Base-by-base conservation (phyloP, 176 grass and related monocot genomes). In the Eragrostis curvula region DNA sequence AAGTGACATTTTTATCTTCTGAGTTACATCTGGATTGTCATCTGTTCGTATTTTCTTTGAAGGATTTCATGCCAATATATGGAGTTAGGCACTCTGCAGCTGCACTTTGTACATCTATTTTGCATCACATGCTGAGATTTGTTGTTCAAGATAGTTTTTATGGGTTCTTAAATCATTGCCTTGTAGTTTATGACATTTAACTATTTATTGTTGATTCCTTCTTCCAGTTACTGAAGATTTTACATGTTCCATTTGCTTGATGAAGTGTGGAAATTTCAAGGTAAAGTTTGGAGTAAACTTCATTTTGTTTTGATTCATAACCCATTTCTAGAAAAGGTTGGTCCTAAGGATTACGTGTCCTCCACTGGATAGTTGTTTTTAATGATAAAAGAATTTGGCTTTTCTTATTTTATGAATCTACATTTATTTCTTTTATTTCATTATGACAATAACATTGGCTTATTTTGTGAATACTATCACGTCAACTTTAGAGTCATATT, bases 151-250 rank as follows among this genome's bases (percentile, higher is more conserved):
- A 52, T 61, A 83, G 21, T 67, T 53, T 62, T 81, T 72, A 30
- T 60, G 18, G 24, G 57, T 67, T 65, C 9, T 27, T 79, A 3
- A 41, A 67, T 40, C 47, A 61, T 75, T 75, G 6, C 42, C 18
- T 68, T 53, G 28, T 83, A 59, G 27, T 15, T 40, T 60, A 64
- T 46, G 4, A 7, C 46, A 17, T 64, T 88, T 65, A 28, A 61
- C 13, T 59, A 61, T 46, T 25, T 46, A 61, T 61, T 53, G 79
- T 85, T 79, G 59, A 62, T 63, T 16, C 48, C 42, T 81, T 78
- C 59, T 81, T 87, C 73, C 88, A 94, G 95, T 93, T 62, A 97
- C 90, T 8, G 95, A 92, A 78, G 92, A 91, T 63, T 97, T 97
- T 75, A 57, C 86, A 64, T 97, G 95, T 39, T 63, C 92, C 28